Percentiles rank a stretch among this genome's conserved stretches.
Conservation (phyloP, 2,329 filamentous ascomycete genomes). For the Beauveria medogensis region DNA sequence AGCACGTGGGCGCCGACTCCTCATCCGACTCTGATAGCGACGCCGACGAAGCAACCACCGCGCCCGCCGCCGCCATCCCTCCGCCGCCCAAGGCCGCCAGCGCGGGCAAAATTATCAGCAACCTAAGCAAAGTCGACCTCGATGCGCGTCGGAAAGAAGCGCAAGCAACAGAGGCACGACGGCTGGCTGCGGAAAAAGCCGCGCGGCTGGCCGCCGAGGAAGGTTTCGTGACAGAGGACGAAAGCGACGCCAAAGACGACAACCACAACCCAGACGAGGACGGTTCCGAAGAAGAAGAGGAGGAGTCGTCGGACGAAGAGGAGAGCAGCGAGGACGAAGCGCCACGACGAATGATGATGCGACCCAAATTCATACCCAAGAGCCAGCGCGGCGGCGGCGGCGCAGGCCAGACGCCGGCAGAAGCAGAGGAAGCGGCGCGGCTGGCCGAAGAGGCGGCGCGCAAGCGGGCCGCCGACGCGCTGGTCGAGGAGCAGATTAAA, state of each 20-base stretch:
- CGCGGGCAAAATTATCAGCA: slow-evolving; percentile 48
- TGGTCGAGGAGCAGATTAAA: slow-evolving; percentile 84
- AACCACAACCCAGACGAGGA: slow-evolving; percentile 19
- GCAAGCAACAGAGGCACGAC: slow-evolving; percentile 37
- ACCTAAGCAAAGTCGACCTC: slow-evolving; percentile 44
- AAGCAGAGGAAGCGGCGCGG: slow-evolving; percentile 27
- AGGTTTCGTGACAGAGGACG: slow-evolving; percentile 54
- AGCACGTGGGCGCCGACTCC: slow-evolving; percentile 51
- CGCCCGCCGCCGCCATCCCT: slow-evolving; percentile 29
- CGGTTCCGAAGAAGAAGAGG: slow-evolving; percentile 33
- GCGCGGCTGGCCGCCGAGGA: slow-evolving; percentile 48
- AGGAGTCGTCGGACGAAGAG: slow-evolving; percentile 35
- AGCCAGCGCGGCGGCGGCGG: slow-evolving; percentile 36
- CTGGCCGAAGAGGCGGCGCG: slow-evolving; percentile 52
- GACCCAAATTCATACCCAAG: slow-evolving; percentile 57
- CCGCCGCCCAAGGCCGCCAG: slow-evolving; percentile 50
- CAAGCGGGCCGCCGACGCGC: slow-evolving; percentile 63
- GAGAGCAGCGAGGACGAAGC: slow-evolving; percentile 49
- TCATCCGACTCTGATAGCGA: slow-evolving; percentile 48
- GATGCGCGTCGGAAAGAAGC: slow-evolving; percentile 37
- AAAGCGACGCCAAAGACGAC: slow-evolving; percentile 33
- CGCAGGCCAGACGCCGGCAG: slow-evolving; percentile 20
- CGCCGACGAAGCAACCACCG: slow-evolving; percentile 24
- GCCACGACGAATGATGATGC: slow-evolving; percentile 48
- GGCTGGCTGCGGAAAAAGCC: slow-evolving; percentile 40